Conservation (phyloP, 768 basidiomycete species). For the Infundibulicybe gibba region DNA sequence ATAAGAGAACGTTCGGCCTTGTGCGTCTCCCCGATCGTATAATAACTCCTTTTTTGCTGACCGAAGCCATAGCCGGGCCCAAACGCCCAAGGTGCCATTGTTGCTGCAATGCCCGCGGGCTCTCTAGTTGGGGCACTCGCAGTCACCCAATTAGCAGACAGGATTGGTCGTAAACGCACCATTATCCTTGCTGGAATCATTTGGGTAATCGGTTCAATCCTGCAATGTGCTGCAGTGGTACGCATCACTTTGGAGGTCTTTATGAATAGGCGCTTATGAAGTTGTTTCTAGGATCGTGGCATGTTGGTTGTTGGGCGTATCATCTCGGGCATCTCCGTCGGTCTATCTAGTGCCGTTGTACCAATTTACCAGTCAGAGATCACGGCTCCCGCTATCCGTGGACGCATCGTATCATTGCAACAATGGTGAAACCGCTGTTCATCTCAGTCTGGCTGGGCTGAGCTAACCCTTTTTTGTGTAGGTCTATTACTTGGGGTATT, state of each 20-base stretch:
- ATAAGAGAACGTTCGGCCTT: slow-evolving; percentile 29
- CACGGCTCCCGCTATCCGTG: slow-evolving; percentile 68
- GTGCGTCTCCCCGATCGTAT: slow-evolving; percentile 16
- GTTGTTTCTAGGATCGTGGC: slow-evolving; percentile 48
- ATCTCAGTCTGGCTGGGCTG: background rate
- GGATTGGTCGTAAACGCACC: slow-evolving; percentile 60
- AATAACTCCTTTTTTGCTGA: background rate
- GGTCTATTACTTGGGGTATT: slow-evolving; percentile 76
- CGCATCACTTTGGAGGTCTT: slow-evolving; percentile 5
- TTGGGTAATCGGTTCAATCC: slow-evolving; percentile 69
- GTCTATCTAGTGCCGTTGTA: slow-evolving; percentile 61
- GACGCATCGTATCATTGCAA: slow-evolving; percentile 72
- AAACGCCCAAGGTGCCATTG: slow-evolving; percentile 65
- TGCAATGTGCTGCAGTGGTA: slow-evolving; percentile 62
- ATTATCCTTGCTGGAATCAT: slow-evolving; percentile 65
- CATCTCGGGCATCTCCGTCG: slow-evolving; percentile 65
- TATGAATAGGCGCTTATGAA: too few relatives aligned
- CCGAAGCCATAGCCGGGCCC: slow-evolving; percentile 36
- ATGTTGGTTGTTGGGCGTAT: slow-evolving; percentile 74
- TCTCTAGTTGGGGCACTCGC: slow-evolving; percentile 64
- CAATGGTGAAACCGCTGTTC: slow-evolving; percentile 45
- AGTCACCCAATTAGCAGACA: slow-evolving; percentile 62
- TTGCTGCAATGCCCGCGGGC: slow-evolving; percentile 78
- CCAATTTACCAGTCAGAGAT: slow-evolving; percentile 77
- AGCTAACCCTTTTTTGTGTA: slow-evolving; percentile 4